phyloP scores from a whole-genome alignment of 805 yeast genomes.

The Wickerhamomyces subpelliculosus region DNA sequence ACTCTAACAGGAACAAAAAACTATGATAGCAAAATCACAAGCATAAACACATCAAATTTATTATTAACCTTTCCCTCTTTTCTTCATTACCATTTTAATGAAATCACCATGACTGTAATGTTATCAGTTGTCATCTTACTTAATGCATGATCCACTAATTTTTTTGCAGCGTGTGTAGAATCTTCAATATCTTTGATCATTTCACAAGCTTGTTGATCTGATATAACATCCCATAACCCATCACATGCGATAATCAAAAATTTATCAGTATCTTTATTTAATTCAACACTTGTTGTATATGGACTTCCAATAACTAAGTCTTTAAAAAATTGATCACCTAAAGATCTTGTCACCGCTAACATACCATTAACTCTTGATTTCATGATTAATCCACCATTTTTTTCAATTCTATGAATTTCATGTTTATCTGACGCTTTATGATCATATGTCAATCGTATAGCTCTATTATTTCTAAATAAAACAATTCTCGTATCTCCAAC shows the following conservation, averaged over 20 bases:
- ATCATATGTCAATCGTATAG: slow-evolving; percentile 80
- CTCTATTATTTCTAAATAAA: slow-evolving; percentile 64
- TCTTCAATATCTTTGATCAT: slow-evolving; percentile 47
- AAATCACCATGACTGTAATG: slow-evolving; percentile 85
- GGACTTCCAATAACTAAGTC: slow-evolving; percentile 85
- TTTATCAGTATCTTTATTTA: slow-evolving; percentile 53
- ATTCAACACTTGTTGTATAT: slow-evolving; percentile 81
- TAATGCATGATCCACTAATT: slow-evolving; percentile 67
- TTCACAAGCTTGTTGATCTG: slow-evolving; percentile 79
- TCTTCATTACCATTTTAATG: slow-evolving; percentile 14
- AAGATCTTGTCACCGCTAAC: slow-evolving; percentile 86
- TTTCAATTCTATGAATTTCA: slow-evolving; percentile 70
- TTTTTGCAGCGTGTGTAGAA: slow-evolving; percentile 61
- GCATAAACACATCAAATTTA: not conserved
- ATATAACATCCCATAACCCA: slow-evolving; percentile 93
- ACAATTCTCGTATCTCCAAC: slow-evolving; percentile 92
- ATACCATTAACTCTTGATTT: slow-evolving; percentile 93
- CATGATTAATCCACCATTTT: slow-evolving; percentile 81
- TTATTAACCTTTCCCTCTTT: not conserved
- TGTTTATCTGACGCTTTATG: slow-evolving; percentile 83
- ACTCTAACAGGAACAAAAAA: not conserved
- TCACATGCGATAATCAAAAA: slow-evolving; percentile 90
- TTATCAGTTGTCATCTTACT: slow-evolving; percentile 81
- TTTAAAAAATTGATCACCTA: slow-evolving; percentile 93
- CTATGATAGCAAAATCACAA: not conserved